Conservation (phyloP, 164 flowering plant genomes). For the grape (Vitis vinifera) region DNA sequence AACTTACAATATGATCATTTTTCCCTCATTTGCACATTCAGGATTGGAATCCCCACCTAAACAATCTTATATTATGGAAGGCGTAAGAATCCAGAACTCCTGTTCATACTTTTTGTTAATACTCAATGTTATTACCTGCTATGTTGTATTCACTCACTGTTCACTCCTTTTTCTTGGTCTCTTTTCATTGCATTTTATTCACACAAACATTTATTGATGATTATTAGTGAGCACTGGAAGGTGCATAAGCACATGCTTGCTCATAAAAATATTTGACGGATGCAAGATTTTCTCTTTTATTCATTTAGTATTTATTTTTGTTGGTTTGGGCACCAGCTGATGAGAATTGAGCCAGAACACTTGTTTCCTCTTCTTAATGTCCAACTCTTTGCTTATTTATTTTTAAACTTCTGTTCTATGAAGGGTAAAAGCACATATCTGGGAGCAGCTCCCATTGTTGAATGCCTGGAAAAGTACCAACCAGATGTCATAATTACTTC, state of each 20-base stretch:
- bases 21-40: conserved; percentile 16
- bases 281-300: not conserved
- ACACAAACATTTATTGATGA: not conserved
- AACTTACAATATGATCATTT: not conserved
- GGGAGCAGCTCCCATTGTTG: conserved; percentile 94
- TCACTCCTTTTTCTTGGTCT: not conserved
- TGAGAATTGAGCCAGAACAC: not conserved
- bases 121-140: not conserved
- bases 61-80: conserved; percentile 31
- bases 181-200: not conserved
- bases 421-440: conserved; percentile 89
- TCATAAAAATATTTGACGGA: not conserved
- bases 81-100: conserved; percentile 50
- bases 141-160: not conserved
- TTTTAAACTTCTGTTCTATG: conserved; percentile 11
- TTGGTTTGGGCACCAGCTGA: not conserved
- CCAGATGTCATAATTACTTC: conserved; percentile 88
- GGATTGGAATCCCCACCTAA: conserved; percentile 30
- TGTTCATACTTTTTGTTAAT: not conserved
- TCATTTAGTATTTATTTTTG: not conserved
- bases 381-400: not conserved
- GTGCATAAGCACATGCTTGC: not conserved
- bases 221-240: not conserved
- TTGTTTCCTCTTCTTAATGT: not conserved
- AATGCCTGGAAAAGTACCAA: conserved; percentile 75